phyloP scores from a whole-genome alignment of 2,329 filamentous ascomycete genomes.

The Trichophyton verrucosum region DNA sequence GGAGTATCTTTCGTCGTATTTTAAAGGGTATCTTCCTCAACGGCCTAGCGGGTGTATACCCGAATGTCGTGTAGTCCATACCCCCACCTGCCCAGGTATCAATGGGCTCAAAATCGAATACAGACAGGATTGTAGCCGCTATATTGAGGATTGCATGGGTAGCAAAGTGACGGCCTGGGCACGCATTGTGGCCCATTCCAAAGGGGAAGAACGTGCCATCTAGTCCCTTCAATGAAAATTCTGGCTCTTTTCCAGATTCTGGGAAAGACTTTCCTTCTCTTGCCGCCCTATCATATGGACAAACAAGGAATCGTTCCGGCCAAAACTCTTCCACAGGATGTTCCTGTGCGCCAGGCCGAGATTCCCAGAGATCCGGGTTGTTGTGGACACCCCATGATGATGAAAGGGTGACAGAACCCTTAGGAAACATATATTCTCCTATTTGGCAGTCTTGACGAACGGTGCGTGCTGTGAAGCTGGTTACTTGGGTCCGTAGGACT shows the following conservation, averaged over 20 bases:
- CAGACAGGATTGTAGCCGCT: neutral
- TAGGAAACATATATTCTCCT: neutral
- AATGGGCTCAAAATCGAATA: neutral
- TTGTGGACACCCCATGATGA: neutral
- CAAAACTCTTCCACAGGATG: neutral
- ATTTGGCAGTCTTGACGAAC: neutral
- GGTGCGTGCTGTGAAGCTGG: neutral
- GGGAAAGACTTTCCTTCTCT: neutral
- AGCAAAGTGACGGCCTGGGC: constrained; percentile 26
- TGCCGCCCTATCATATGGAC: neutral
- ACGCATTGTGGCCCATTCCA: constrained; percentile 22
- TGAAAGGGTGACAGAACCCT: neutral
- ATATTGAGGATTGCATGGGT: neutral
- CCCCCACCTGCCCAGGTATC: neutral
- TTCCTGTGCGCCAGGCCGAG: neutral
- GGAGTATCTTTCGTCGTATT: neutral
- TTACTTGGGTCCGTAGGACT: neutral
- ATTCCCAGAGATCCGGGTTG: neutral
- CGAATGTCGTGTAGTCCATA: neutral
- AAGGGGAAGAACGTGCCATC: constrained; percentile 16
- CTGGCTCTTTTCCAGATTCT: neutral
- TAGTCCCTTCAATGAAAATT: neutral
- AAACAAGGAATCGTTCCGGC: neutral
- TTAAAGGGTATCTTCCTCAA: neutral
- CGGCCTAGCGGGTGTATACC: neutral